Base-by-base conservation (phyloP, 352 stramenopile genomes). In the Hyaloperonospora brassicae region DNA sequence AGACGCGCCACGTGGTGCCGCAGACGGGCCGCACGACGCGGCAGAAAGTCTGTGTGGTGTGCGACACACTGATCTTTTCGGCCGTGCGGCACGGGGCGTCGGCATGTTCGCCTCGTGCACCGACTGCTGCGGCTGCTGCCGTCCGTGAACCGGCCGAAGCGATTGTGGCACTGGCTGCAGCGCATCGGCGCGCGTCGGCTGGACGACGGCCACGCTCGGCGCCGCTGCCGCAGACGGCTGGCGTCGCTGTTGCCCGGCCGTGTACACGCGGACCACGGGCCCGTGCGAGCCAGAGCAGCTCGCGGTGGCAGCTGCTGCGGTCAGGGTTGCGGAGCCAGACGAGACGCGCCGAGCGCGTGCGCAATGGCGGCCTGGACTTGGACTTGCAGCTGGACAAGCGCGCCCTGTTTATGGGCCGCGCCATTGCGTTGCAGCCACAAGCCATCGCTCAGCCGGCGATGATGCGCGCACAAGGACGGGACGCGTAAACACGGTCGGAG, bases 11-110 rank as follows among this genome's bases (percentile, higher is more conserved):
- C 2, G 9, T 57, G 4, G 64, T 87, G 38, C 70, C 72, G 11
- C 54, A 49, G 21, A 75, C 68, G 36, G 65, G 65, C 13, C 52
- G 70, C 5, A 2, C 25, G 8, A 80, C 72, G 24, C 73, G 68
- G 25, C 77, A 87, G 54, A 84, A 83, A 56, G 51, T 87, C 14
- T 87, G 74, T 42, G 62, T 72, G 9, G 57, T 76, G 48, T 87
- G 74, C 48, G 73, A 84, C 1, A 52, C 62, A n/a, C 51, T 75
- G 2, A 67, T 74, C 9, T 66, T 83, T 30, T 52, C 53, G 17
- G 17, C 17, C 17, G 17, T 17, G 17, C 17, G 17, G 17, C 17
- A 17, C 17, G 17, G 17, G 17, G 17, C 17, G 17, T 17, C 17
- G 17, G 17, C 17, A 17, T 17, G 17, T 17, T 17, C 17, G 17